Base-by-base conservation (phyloP, 2,329 filamentous ascomycete species). In the Xylaria sp. region DNA sequence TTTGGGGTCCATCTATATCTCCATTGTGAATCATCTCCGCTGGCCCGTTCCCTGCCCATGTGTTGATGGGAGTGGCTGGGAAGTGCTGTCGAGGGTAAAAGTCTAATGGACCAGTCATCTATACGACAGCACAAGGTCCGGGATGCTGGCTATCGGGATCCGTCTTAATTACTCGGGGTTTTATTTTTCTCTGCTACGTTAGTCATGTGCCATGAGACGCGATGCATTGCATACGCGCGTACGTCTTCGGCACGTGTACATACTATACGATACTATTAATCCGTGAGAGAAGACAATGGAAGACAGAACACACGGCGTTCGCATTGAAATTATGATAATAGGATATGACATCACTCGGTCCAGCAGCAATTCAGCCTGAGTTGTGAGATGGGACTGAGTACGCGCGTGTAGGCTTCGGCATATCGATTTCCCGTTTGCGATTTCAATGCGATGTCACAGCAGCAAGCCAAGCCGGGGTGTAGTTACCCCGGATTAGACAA, bases 161-260 rank as follows among this genome's bases (percentile, higher is more conserved):
- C 33, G 33, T 62, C 39, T n/a, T 46, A 39, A 54, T 59, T 58
- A 18, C 12, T 28, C 36, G 15, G 15, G 41, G 15, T 20, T 49
- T 12, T 64, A 55, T 20, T 46, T 28, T 28, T 28, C 28, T 2
- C 25, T 41, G 20, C 41, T 62, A 58, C 56, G 66, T 61, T 63
- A 62, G 64, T 49, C 62, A 54, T 60, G 56, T 31, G 56, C 41
- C 55, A 28, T 56, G 48, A 39, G 60, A 25, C 46, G 63, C 55
- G 25, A 67, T 68, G 63, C 59, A 64, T 66, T 68, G 68, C 62
- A 68, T 67, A 46, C 49, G 49, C 49, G 49, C 66, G 48, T 56
- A 61, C 63, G 49, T 54, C 66, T 59, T 59, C 56, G 60, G 68
- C 59, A 70, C 65, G 63, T 70, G 67, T 63, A 68, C 54, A 51